Evolutionary conservation across 352 stramenopile genomes (phyloP).

Genomic region (Lagenidium sp.): DNA sequence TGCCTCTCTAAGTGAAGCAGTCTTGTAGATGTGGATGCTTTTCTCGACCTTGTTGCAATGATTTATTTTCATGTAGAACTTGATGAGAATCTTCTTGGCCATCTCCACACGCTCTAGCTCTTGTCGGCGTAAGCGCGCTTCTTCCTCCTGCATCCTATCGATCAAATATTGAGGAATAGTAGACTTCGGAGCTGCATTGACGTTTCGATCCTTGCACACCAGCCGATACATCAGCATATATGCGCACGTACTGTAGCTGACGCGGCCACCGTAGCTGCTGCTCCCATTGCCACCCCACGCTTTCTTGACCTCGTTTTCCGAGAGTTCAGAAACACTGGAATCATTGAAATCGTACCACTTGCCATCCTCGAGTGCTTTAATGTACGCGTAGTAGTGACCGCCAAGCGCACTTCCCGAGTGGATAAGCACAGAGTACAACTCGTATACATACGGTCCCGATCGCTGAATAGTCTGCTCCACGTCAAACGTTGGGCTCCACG

Average conservation of each 20-base stretch:
- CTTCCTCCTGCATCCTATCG: constrained; percentile 54
- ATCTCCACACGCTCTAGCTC: constrained; percentile 65
- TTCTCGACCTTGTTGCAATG: constrained; percentile 62
- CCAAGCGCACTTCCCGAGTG: constrained; percentile 88
- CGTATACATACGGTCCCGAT: constrained; percentile 74
- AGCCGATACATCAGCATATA: constrained; percentile 91
- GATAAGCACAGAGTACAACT: constrained; percentile 90
- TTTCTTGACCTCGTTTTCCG: constrained; percentile 65
- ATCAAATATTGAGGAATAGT: constrained; percentile 62
- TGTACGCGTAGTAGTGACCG: constrained; percentile 94
- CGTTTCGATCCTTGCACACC: constrained; percentile 53
- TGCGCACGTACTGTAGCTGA: constrained; percentile 72
- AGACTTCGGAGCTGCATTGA: constrained; percentile 45
- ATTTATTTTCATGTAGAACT: constrained; percentile 73
- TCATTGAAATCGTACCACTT: constrained; percentile 89
- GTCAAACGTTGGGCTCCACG: constrained; percentile 68
- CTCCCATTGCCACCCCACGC: constrained; percentile 50
- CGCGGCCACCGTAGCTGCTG: constrained; percentile 15
- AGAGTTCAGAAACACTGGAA: constrained; percentile 69
- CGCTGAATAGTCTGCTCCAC: constrained; percentile 47
- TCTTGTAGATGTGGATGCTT: constrained; percentile 67
- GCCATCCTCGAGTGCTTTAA: constrained; percentile 75
- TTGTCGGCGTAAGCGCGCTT: constrained; percentile 39
- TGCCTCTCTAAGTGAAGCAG: constrained; percentile 46
- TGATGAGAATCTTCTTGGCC: constrained; percentile 65